Evolutionary conservation across 371 early-diverging fungal species (phyloP).

Genomic region (Globomyces sp.): DNA sequence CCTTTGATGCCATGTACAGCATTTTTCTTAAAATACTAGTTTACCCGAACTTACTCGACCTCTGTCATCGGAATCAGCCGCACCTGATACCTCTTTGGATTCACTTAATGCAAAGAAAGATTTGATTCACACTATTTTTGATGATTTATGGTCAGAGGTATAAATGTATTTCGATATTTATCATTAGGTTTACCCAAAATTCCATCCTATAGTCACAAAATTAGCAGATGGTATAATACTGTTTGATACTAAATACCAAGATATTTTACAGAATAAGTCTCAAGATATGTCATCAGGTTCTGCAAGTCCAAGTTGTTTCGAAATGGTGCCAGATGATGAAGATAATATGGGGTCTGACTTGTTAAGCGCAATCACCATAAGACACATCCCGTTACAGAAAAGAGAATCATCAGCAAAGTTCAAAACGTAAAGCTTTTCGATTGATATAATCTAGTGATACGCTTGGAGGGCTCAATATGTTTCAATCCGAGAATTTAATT

Average conservation of each 20-base stretch:
- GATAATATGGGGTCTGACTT: conserved; percentile 1
- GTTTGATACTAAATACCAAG: background rate
- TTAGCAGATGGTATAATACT: conserved; percentile 1
- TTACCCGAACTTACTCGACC: background rate
- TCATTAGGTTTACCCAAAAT: background rate
- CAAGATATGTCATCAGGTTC: too few species aligned
- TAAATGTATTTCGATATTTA: too few species aligned
- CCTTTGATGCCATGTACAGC: conserved; percentile 4
- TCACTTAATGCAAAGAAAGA: background rate
- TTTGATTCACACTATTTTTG: conserved; percentile 3
- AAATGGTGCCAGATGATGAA: background rate
- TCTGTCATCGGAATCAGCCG: background rate
- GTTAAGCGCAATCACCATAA: conserved; percentile 8
- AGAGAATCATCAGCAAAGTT: background rate
- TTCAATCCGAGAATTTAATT: background rate
- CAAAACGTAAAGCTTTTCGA: background rate
- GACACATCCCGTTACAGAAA: conserved; percentile 2
- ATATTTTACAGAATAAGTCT: too few species aligned
- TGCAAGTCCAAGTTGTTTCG: too few species aligned
- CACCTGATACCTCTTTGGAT: too few species aligned
- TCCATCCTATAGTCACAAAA: background rate
- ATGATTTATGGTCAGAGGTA: conserved; percentile 13
- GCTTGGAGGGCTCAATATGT: background rate
- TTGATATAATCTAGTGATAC: background rate
- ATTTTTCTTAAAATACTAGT: background rate